Base-by-base conservation (phyloP, 2,329 filamentous ascomycete species). In the Fusarium floridanum region DNA sequence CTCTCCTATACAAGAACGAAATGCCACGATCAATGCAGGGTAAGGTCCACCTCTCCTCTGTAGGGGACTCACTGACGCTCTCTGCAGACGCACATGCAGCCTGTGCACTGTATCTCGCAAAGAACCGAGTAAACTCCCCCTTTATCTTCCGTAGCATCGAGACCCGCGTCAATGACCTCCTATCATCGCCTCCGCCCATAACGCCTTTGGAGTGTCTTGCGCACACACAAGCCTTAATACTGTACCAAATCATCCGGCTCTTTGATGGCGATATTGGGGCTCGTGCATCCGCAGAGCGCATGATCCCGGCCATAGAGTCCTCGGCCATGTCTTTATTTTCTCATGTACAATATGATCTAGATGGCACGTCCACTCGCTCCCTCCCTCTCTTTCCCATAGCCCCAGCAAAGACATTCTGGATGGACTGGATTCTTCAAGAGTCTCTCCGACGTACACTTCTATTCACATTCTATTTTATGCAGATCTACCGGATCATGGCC, bases 1-100 rank as follows among this genome's bases (percentile, higher is more conserved):
- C 82, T 0, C 77, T 81, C n/a, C 80, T 91, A 0, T 90, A 89
- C 68, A 81, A 81, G n/a, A 82, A 86, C 3, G 66, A 77, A 10
- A 89, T 90, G 87, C 89, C 89, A 1, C 80, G 80, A 34, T 82
- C 79, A 1, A 85, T 91, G 75, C 85, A 89, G 82, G 88, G 86
- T 85, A 71, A 50, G 69, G n/a, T 53, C 22, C 45, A 14, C n/a
- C 8, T n/a, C 34, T 56, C 27, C 41, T 56, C 12, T 11, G 4
- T n/a, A n/a, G 20, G 6, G 27, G 27, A 20, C 22, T 39, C 32
- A 61, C 65, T 61, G 73, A 73, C 14, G 2, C 22, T n/a, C 9
- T 2, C 29, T 16, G 14, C 57, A 89, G 88, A 90, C 71, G 88
- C 86, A 0, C 82, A 87, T 68, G 84, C 88, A 5, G 85, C 86